Evolutionary conservation across 2,329 filamentous ascomycete genomes (phyloP), one percentile per base, ranked within the genome.

Genomic region (Pyricularia pennisetigena): DNA sequence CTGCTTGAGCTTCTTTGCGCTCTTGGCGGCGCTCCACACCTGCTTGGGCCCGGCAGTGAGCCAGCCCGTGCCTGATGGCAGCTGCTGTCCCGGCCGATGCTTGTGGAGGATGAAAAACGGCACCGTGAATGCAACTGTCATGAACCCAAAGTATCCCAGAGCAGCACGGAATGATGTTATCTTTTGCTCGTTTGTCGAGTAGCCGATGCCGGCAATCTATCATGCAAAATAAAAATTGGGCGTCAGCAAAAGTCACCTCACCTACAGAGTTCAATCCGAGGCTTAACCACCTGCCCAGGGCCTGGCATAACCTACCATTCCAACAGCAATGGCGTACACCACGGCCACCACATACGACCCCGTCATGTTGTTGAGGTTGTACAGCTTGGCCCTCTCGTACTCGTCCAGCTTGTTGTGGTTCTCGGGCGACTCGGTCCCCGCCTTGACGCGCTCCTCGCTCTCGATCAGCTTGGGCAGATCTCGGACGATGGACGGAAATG

Each of bases 61-160:
- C 59, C 68, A 72, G n/a, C 68, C 68, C 6, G 70, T 67, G 16
- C 71, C 71, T 14, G 69, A 67, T 2, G 71, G 71, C 1, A 72
- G 69, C 69, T 73, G 70, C 67, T 73, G 72, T 8, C 71, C 71
- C 1, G 72, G 71, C 7, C 72, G 67, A 54, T 71, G 70, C 68
- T 72, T 71, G 66, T 73, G 71, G 14, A 73, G 68, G n/a, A 72
- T 64, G 49, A 73, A 73, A 69, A 72, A 73, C 2, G 72, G 72
- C 4, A 72, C 64, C 8, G 71, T 72, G 29, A 68, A 71, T 16
- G 70, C 63, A 57, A 71, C 68, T 28, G 71, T 71, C 54, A 72
- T 70, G 20, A 69, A 68, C 23, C 71, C 71, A 67, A 72, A 72
- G 49, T 72, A 72, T 8, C 71, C 71, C 70, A 72, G 70, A 23